Evolutionary conservation across 2,329 filamentous ascomycete genomes (phyloP).

Genomic region (Paradendryphiella salina): DNA sequence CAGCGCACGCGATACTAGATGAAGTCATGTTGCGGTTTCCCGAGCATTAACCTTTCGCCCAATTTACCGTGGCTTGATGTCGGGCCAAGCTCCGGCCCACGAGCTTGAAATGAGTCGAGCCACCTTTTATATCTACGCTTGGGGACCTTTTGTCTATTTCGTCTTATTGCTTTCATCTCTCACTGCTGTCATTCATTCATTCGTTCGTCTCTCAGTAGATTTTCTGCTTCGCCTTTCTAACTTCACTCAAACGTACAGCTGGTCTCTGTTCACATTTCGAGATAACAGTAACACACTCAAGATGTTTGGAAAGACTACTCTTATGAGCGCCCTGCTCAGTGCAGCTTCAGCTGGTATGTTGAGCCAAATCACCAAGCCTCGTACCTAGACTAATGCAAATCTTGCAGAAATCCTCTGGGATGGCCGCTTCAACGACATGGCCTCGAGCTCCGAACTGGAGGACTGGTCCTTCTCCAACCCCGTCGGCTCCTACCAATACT

Average conservation of each 20-base stretch:
- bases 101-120: constrained; percentile 13
- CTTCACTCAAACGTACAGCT: constrained; percentile 20
- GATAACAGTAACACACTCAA: constrained; percentile 15
- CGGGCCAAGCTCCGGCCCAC: constrained; percentile 2
- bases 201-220: constrained; percentile 13
- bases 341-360: constrained; percentile 37
- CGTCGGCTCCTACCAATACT: constrained; percentile 73
- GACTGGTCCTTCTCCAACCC: constrained; percentile 68
- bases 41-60: background rate
- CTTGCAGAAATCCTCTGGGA: constrained; percentile 62
- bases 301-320: constrained; percentile 40
- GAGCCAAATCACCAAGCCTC: background rate
- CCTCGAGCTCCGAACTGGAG: constrained; percentile 58
- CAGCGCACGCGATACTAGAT: constrained; percentile 22
- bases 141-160: constrained; percentile 3
- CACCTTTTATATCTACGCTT: constrained; percentile 5
- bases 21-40: constrained; percentile 10
- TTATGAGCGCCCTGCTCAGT: constrained; percentile 40
- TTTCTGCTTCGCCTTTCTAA: constrained; percentile 10
- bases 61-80: background rate
- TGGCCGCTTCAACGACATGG: constrained; percentile 66
- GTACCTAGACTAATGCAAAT: constrained; percentile 11
- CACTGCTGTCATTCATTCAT: constrained; percentile 30
- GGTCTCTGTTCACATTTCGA: constrained; percentile 26
- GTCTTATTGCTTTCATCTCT: constrained; percentile 10